phyloP scores from a whole-genome alignment of 2,329 filamentous ascomycete genomes.

The Cucurbitaria berberidis region DNA sequence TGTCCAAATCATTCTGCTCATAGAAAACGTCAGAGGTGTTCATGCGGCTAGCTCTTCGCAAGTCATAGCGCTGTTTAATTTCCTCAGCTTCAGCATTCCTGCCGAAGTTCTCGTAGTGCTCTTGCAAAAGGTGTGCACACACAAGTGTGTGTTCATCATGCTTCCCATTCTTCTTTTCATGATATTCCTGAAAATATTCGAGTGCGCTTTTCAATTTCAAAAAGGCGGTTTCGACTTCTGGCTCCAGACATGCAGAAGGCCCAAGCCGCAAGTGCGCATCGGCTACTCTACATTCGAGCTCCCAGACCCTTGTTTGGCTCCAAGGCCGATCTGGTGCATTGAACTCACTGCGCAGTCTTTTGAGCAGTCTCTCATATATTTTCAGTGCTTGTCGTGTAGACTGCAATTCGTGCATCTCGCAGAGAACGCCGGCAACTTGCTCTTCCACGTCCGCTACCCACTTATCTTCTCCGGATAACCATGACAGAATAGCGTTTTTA shows the following conservation, averaged over 20 bases:
- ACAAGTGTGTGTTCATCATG: background rate
- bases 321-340: background rate
- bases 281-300: background rate
- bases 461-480: background rate
- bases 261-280: background rate
- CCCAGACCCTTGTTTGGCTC: background rate
- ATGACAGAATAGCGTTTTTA: background rate
- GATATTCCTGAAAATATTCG: background rate
- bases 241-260: too few relatives aligned
- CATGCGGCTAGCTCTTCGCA: too few relatives aligned
- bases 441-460: background rate
- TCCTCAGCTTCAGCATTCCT: background rate
- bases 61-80: background rate
- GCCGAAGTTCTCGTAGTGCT: background rate
- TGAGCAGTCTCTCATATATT: background rate
- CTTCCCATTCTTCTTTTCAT: background rate
- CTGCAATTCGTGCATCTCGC: background rate
- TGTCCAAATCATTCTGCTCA: too few relatives aligned
- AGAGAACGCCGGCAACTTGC: background rate
- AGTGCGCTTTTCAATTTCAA: background rate
- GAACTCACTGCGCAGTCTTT: too few relatives aligned
- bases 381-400: background rate
- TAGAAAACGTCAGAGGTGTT: too few relatives aligned
- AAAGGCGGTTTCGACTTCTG: too few relatives aligned
- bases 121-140: background rate